Conservation (phyloP, 106 monocot species). For the Agapanthus africanus region DNA sequence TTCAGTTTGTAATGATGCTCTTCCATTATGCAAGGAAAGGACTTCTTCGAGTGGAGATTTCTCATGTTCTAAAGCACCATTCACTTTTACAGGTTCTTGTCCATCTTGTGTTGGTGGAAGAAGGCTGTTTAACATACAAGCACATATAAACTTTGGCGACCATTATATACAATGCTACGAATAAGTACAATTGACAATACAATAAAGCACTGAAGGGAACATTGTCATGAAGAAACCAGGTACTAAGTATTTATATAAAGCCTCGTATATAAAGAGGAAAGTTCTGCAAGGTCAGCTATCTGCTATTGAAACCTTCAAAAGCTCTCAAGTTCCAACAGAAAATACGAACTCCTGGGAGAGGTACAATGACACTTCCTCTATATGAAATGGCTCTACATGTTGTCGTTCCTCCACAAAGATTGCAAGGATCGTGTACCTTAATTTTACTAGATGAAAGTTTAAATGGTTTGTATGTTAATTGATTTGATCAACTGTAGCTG, state of each 20-base stretch:
- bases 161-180: neutral
- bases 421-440: neutral
- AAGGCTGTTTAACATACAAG: slow-evolving; percentile 31
- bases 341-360: neutral
- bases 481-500: neutral
- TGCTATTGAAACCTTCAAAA: neutral
- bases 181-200: neutral
- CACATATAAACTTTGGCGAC: too few relatives aligned
- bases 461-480: neutral
- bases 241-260: neutral
- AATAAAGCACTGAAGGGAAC: neutral
- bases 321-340: neutral
- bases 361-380: neutral
- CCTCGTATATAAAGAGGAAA: neutral
- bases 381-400: neutral
- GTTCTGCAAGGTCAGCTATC: neutral
- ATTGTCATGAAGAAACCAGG: neutral
- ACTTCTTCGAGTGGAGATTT: slow-evolving; percentile 57
- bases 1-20: slow-evolving; percentile 25
- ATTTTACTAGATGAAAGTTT: too few relatives aligned
- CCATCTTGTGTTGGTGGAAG: slow-evolving; percentile 29
- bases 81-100: slow-evolving; percentile 25
- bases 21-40: slow-evolving; percentile 57
- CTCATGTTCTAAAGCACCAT: slow-evolving; percentile 19
- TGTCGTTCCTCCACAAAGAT: neutral